A percentile compares a stretch with the other conserved stretches of the same genome.
These are phyloP conservation scores for Leccinum olivaceopallidum DNA, from an alignment of 768 basidiomycete species.

Conservation along the genomic window DNA sequence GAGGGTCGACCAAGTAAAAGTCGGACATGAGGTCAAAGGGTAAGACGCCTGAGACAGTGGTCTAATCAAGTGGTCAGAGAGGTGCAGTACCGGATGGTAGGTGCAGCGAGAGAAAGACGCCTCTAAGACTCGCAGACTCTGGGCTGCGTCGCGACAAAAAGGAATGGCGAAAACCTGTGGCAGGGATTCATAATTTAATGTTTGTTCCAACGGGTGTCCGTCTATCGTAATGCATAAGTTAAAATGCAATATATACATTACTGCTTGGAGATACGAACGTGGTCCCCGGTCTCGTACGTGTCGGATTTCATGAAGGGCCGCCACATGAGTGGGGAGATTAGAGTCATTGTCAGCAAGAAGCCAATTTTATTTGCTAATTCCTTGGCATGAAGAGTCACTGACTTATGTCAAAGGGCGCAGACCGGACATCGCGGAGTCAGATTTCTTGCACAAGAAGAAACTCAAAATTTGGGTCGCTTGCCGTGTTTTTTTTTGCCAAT, in stretches of 20 bases:
- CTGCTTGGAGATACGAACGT: slow-evolving; percentile 16
- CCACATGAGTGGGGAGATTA: slow-evolving; percentile 12
- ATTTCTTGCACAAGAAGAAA: background rate
- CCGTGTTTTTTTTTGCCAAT: background rate
- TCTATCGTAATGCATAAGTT: slow-evolving; percentile 20
- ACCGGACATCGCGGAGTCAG: background rate
- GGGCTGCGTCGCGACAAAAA: background rate
- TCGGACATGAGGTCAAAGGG: slow-evolving; percentile 48
- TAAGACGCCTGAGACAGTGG: background rate
- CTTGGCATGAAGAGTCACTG: background rate
- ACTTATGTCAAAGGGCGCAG: slow-evolving; percentile 2
- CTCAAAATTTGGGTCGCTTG: slow-evolving; percentile 2
- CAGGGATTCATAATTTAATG: slow-evolving; percentile 22
- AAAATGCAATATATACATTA: slow-evolving; percentile 14
- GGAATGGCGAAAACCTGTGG: background rate
- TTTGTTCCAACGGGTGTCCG: background rate
- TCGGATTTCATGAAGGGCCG: slow-evolving; percentile 18
- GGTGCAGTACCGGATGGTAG: background rate
- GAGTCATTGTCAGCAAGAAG: slow-evolving; percentile 1
- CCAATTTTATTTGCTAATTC: slow-evolving; percentile 7
- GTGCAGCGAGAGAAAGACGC: background rate
- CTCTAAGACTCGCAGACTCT: background rate
- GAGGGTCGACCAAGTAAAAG: slow-evolving; percentile 71
- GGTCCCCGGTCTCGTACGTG: slow-evolving; percentile 6
- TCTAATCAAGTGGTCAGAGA: background rate